Evolutionary conservation across 2,329 filamentous ascomycete species (phyloP).

Genomic region (Botryotinia narcissicola): DNA sequence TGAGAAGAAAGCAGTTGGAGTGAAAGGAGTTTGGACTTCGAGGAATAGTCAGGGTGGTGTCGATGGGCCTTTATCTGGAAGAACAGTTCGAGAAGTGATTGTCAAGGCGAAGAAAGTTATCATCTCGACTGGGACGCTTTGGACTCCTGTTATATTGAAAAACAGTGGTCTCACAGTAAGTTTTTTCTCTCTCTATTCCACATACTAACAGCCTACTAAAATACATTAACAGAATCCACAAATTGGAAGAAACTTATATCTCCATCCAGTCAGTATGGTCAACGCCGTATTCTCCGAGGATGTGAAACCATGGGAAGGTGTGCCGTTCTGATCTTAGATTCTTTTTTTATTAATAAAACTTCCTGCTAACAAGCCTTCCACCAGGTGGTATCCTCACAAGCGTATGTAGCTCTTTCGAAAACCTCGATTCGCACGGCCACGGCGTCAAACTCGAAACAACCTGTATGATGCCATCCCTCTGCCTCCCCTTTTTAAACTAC

Average conservation of each 20-base stretch:
- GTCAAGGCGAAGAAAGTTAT: slow-evolving; percentile 80
- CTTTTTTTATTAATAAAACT: no score
- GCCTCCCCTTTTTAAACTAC: slow-evolving; percentile 65
- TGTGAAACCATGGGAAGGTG: slow-evolving; percentile 62
- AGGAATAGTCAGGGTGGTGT: slow-evolving; percentile 62
- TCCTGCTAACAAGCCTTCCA: slow-evolving; percentile 2
- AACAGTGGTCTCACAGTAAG: slow-evolving; percentile 70
- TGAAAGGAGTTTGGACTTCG: slow-evolving; percentile 73
- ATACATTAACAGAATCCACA: slow-evolving; percentile 58
- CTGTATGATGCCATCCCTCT: slow-evolving; percentile 67
- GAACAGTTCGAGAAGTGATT: slow-evolving; percentile 58
- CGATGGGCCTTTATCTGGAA: slow-evolving; percentile 47
- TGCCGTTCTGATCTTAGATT: background rate
- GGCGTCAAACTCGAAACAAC: slow-evolving; percentile 78
- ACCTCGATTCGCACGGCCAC: slow-evolving; percentile 76
- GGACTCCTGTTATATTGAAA: slow-evolving; percentile 72
- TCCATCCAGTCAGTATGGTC: slow-evolving; percentile 69
- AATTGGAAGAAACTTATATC: slow-evolving; percentile 75
- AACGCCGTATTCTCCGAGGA: slow-evolving; percentile 67
- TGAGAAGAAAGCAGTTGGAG: slow-evolving; percentile 60
- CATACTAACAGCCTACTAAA: slow-evolving; percentile 16
- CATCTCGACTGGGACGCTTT: slow-evolving; percentile 71
- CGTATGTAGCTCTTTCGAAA: slow-evolving; percentile 73
- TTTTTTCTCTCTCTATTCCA: background rate
- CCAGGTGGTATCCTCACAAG: slow-evolving; percentile 69